These are phyloP conservation scores for Wallacemonas sp. DNA, from an alignment of 208 protist species.

Conservation along the genomic window DNA sequence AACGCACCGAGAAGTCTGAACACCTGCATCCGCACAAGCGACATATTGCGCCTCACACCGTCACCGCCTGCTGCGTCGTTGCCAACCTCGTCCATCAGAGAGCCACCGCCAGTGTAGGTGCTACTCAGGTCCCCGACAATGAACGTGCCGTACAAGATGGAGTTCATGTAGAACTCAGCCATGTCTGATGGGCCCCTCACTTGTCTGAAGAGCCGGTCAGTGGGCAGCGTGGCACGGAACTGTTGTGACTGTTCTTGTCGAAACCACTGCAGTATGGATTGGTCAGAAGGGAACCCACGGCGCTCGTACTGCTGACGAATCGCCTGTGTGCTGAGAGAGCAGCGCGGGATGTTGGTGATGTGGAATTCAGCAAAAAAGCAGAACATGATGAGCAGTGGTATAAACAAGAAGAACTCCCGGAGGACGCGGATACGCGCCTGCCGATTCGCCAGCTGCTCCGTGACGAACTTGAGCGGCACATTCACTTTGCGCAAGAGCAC, in stretches of 20 bases:
- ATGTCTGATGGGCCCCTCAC: slow-evolving; percentile 7
- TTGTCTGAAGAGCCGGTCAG: slow-evolving; percentile 18
- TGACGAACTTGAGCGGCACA: slow-evolving; percentile 24
- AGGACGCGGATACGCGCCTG: slow-evolving; percentile 1
- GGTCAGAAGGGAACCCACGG: slow-evolving; percentile 10
- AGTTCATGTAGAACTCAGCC: slow-evolving; percentile 9
- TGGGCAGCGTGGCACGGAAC: background rate
- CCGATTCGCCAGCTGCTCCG: background rate
- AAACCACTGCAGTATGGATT: slow-evolving; percentile 7
- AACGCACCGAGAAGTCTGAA: slow-evolving; percentile 21
- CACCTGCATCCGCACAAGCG: background rate
- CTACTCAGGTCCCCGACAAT: background rate
- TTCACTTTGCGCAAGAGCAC: background rate
- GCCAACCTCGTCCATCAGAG: background rate
- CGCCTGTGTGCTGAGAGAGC: slow-evolving; percentile 15
- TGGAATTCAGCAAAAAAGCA: slow-evolving; percentile 27
- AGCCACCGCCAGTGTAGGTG: background rate
- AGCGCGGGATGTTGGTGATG: background rate
- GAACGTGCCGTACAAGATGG: slow-evolving; percentile 9
- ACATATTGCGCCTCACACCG: background rate
- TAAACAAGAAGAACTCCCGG: slow-evolving; percentile 28
- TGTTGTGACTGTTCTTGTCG: slow-evolving; percentile 5
- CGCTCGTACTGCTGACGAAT: slow-evolving; percentile 16
- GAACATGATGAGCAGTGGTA: slow-evolving; percentile 27
- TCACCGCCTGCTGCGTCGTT: background rate